Conservation (phyloP, 2,329 filamentous ascomycete species). For the Aspergillus udagawae region DNA sequence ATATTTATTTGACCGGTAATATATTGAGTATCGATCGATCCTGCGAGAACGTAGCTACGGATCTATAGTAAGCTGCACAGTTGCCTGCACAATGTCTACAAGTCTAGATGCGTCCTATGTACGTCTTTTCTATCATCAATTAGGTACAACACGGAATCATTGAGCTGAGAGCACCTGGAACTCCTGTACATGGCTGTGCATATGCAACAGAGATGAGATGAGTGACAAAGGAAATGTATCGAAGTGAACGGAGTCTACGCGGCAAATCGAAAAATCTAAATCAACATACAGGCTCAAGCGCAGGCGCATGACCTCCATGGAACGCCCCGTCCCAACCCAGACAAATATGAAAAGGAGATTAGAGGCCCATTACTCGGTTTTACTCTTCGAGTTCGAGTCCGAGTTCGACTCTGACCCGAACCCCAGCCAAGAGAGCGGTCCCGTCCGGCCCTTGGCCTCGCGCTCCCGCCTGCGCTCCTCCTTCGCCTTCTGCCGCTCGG, state of each 20-base stretch:
- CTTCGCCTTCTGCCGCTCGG: conserved; percentile 23
- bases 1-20: neutral
- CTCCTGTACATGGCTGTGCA: neutral
- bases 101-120: neutral
- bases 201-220: neutral
- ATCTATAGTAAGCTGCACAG: no score
- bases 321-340: neutral
- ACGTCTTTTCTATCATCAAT: neutral
- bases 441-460: conserved; percentile 15
- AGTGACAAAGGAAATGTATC: neutral
- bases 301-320: neutral
- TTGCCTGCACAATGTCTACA: neutral
- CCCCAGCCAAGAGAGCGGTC: conserved; percentile 11
- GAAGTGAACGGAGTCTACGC: neutral
- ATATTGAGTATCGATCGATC: neutral
- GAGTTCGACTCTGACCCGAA: conserved; percentile 5
- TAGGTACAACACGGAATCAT: neutral
- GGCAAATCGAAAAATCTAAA: neutral
- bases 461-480: conserved; percentile 23
- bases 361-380: conserved; percentile 10
- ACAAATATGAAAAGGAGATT: neutral
- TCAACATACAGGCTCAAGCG: neutral
- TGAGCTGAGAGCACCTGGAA: neutral
- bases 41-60: no score
- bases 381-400: conserved; percentile 9